phyloP scores from a whole-genome alignment of 164 flowering plant genomes.

The Aristolochia californica region DNA sequence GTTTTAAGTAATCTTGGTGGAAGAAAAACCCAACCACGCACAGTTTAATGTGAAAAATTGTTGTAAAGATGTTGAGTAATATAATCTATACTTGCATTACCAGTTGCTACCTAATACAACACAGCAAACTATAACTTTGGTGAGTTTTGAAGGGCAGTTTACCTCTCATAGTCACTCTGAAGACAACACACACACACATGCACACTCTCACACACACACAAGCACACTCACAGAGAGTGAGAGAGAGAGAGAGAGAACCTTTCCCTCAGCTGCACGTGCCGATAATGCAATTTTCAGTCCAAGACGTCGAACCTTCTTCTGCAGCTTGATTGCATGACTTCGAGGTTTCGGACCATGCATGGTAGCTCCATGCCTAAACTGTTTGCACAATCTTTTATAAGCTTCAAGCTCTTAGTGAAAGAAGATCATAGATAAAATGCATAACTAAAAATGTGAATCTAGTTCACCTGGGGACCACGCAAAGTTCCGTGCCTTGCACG shows the following conservation, averaged over 20 bases:
- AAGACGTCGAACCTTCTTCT: slow-evolving; percentile 88
- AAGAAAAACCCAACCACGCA: too few relatives aligned
- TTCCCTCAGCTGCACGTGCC: slow-evolving; percentile 93
- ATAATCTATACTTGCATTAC: too few relatives aligned
- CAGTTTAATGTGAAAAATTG: too few relatives aligned
- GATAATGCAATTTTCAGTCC: slow-evolving; percentile 85
- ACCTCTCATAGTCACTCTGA: too few relatives aligned
- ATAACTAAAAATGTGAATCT: slow-evolving; percentile 4
- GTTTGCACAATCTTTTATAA: slow-evolving; percentile 11
- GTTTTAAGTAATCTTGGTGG: too few relatives aligned
- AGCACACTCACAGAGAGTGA: neutral
- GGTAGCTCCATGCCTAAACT: slow-evolving; percentile 76
- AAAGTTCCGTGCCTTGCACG: slow-evolving; percentile 87
- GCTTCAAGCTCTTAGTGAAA: neutral
- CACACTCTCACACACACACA: too few relatives aligned
- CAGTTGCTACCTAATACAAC: too few relatives aligned
- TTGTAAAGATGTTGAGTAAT: too few relatives aligned
- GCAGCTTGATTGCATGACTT: slow-evolving; percentile 86
- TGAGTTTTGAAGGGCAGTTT: too few relatives aligned
- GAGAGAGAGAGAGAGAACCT: slow-evolving; percentile 26
- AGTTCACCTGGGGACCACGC: slow-evolving; percentile 86
- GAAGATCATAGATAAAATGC: neutral
- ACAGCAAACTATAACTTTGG: too few relatives aligned
- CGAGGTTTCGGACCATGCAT: slow-evolving; percentile 99
- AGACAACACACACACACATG: too few relatives aligned